These are phyloP conservation scores for Ascochyta rabiei DNA, from an alignment of 2,329 filamentous ascomycete species.

Conservation along the genomic window DNA sequence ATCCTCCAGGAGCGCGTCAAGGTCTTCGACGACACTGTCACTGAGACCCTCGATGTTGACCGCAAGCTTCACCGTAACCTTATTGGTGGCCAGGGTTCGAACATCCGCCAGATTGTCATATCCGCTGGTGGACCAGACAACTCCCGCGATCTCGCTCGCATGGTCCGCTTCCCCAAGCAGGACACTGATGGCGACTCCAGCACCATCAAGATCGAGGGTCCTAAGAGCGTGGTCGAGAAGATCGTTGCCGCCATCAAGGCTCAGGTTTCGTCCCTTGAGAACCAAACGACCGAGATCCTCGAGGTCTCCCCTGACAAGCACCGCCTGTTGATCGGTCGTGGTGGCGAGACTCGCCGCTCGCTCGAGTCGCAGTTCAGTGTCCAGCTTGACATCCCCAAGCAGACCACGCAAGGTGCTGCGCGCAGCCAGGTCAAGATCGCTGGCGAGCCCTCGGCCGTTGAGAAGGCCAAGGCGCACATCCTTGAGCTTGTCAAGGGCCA, in stretches of 20 bases:
- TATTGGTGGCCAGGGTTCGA: conserved; percentile 85
- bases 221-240: conserved; percentile 82
- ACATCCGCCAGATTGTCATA: conserved; percentile 83
- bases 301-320: conserved; percentile 92
- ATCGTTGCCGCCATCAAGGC: conserved; percentile 82
- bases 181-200: conserved; percentile 80
- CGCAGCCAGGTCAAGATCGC: conserved; percentile 86
- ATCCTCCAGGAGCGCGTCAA: conserved; percentile 84
- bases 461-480: conserved; percentile 87
- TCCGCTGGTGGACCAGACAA: conserved; percentile 90
- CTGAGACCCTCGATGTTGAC: conserved; percentile 85
- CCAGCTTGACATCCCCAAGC: conserved; percentile 86
- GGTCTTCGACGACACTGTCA: conserved; percentile 88
- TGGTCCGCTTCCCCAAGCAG: conserved; percentile 92
- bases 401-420: conserved; percentile 69
- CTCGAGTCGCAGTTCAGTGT: conserved; percentile 88
- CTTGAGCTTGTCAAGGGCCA: conserved; percentile 79
- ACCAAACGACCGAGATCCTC: conserved; percentile 76
- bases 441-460: conserved; percentile 78
- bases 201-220: conserved; percentile 86
- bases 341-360: conserved; percentile 82
- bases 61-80: conserved; percentile 90
- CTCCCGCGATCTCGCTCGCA: conserved; percentile 79
- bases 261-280: conserved; percentile 83
- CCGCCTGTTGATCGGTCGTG: conserved; percentile 85